Evolutionary conservation across 805 yeast genomes (phyloP), one percentile per base, ranked within the genome.

Genomic region (Nakazawaea sp.): DNA sequence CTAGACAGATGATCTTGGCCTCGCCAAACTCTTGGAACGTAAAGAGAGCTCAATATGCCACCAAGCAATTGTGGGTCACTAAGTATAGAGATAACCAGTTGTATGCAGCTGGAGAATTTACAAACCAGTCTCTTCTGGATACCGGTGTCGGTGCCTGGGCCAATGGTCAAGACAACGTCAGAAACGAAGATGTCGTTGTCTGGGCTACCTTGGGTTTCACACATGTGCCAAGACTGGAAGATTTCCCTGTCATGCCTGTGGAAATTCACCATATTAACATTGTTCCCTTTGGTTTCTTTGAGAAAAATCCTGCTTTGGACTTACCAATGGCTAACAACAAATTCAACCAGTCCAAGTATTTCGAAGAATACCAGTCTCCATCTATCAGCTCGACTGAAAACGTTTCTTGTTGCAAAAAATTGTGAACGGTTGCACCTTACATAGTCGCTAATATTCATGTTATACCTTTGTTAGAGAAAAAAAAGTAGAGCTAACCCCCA

Each of bases 161-260:
- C 27, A 69, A 78, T 52, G 81, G 82, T 47, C 59, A 62, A 36
- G 88, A 81, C 42, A 54, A 61, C 26, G 87, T 82, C 25, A 78
- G 89, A 73, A 74, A 82, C 57, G 78, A 78, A 17, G 89, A 83
- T 48, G 56, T 76, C 41, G 88, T 83, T 43, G 79, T 83, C 31
- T 83, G 90, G 89, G 82, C 85, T 46, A 82, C 92, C 32, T 57
- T 83, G 54, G 88, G 86, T 23, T 72, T 83, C 64, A 83, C 90
- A 7, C 94, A 83, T 55, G 75, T 83, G 49, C 92, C 92, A 49
- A 72, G 85, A 52, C 77, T 81, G 28, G 94, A 83, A 62, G 90
- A 83, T 58, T 83, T 84, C 81, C 94, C 94, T 36, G 89, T 83
- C 38, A 83, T 83, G 94, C 89, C 92, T 26, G 84, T 80, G 40